Evolutionary conservation across 2,329 filamentous ascomycete genomes (phyloP), one percentile per base, ranked within the genome.

Genomic region (Venturia nashicola): DNA sequence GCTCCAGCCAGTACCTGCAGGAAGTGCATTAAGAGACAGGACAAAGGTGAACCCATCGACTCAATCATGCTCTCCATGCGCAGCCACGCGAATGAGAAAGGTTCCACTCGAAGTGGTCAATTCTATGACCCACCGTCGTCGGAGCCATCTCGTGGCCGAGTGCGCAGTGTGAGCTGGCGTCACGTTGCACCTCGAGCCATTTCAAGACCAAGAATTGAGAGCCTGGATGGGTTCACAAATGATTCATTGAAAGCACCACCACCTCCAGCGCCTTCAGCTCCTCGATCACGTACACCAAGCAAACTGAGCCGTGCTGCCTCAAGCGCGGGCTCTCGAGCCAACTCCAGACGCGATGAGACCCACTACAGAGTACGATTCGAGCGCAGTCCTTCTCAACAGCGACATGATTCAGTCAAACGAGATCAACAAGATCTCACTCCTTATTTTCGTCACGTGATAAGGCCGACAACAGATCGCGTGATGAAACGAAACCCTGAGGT

Each of bases 1-100:
- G 86, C 73, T 23, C 68, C 69, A 6, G 69, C 70, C 63, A 74
- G 74, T 48, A 71, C 72, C 5, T 71, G 73, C 48, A 65, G 67
- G 36, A 72, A 72, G 63, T 71, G 68, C 66, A 72, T 73, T 71
- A 63, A 63, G 61, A 63, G 59, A 42, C 51, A 57, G 8, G 51
- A 57, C 27, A 57, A 36, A 36, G 51, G 51, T 18, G 27, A 57
- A 36, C 51, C 51, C 51, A 57, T 57, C 51, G 51, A 57, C 14
- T 57, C 51, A 8, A 57, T 57, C 27, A 57, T 57, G 51, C 51
- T 57, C 51, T 57, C 51, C 16, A 57, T 57, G 32, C 51, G 51
- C 27, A 57, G 51, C 32, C 18, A 57, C 14, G 14, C n/a, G 32
- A 57, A 16, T 36, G 14, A 27, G 27, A 57, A 57, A 6, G 32